phyloP scores from a whole-genome alignment of 805 yeast genomes.

The Hanseniaspora meyeri region DNA sequence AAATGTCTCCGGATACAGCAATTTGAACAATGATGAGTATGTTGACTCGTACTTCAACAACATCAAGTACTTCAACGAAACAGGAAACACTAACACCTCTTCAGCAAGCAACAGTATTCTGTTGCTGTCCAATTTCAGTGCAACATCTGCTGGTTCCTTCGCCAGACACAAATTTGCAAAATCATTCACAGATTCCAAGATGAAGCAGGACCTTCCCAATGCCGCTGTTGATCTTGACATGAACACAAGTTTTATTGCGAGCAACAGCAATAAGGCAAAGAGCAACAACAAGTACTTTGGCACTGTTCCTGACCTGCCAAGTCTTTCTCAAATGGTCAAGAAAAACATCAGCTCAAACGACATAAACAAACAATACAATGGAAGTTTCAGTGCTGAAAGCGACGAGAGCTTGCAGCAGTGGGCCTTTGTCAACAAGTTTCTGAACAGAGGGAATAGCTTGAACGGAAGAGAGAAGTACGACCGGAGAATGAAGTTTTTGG shows the following conservation, averaged over 20 bases:
- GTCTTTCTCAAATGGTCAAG: conserved; percentile 26
- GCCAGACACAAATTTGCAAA: conserved; percentile 56
- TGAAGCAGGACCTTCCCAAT: conserved; percentile 14
- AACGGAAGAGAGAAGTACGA: conserved; percentile 55
- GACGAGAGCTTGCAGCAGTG: conserved; percentile 27
- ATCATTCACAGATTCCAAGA: conserved; percentile 23
- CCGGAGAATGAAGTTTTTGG: conserved; percentile 51
- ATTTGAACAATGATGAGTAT: not conserved
- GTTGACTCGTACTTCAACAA: conserved; percentile 27
- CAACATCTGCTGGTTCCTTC: conserved; percentile 79
- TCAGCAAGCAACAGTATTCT: conserved; percentile 31
- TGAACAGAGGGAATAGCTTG: conserved; percentile 62
- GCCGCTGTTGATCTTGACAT: not conserved
- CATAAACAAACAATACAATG: conserved; percentile 13
- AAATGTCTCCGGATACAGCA: not conserved
- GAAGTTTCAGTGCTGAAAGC: conserved; percentile 17
- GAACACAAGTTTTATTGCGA: not conserved
- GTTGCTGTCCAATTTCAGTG: conserved; percentile 56
- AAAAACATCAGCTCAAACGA: conserved; percentile 17
- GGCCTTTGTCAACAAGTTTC: conserved; percentile 45
- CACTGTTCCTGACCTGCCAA: conserved; percentile 23
- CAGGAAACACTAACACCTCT: conserved; percentile 32
- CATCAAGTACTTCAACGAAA: conserved; percentile 35
- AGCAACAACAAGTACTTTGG: conserved; percentile 23
- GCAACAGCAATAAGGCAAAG: not conserved